Evolutionary conservation across 257 asterid genomes (phyloP).

Genomic region (Leonotis leonurus): DNA sequence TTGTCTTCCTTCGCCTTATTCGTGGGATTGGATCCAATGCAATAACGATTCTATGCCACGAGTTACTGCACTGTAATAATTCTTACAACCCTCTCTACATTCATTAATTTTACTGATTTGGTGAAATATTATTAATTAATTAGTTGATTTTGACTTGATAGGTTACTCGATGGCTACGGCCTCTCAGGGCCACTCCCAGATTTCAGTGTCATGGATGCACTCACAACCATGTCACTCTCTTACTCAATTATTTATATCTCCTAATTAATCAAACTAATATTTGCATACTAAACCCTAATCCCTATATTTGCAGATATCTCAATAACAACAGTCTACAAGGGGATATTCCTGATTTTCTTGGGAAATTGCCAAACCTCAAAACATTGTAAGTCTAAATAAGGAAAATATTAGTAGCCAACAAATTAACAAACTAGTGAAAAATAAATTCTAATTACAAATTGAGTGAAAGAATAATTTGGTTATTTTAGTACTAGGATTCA

Average conservation of each 20-base stretch:
- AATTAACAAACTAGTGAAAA: too few relatives aligned
- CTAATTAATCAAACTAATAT: not conserved
- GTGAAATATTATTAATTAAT: too few relatives aligned
- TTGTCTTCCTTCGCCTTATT: conserved; percentile 54
- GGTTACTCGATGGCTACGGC: conserved; percentile 18
- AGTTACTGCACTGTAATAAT: conserved; percentile 29
- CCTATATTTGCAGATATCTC: not conserved
- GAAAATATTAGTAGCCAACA: too few relatives aligned
- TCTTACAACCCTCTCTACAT: not conserved
- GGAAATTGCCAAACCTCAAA: not conserved
- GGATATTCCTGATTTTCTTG: conserved; percentile 13
- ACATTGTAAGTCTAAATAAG: conserved; percentile 1
- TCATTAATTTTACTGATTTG: too few relatives aligned
- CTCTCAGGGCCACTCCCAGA: conserved; percentile 28
- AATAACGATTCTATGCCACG: conserved; percentile 28
- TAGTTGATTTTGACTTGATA: not conserved
- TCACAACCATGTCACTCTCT: conserved; percentile 46
- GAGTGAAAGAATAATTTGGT: too few relatives aligned
- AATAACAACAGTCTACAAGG: conserved; percentile 2
- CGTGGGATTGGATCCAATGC: conserved; percentile 67
- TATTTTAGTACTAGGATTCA: too few relatives aligned
- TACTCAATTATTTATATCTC: not conserved
- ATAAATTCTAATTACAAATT: too few relatives aligned
- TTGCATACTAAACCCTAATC: too few relatives aligned
- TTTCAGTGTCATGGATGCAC: conserved; percentile 43